These are phyloP conservation scores for Aspergillus puulaauensis DNA, from an alignment of 2,329 filamentous ascomycete species.

Conservation along the genomic window DNA sequence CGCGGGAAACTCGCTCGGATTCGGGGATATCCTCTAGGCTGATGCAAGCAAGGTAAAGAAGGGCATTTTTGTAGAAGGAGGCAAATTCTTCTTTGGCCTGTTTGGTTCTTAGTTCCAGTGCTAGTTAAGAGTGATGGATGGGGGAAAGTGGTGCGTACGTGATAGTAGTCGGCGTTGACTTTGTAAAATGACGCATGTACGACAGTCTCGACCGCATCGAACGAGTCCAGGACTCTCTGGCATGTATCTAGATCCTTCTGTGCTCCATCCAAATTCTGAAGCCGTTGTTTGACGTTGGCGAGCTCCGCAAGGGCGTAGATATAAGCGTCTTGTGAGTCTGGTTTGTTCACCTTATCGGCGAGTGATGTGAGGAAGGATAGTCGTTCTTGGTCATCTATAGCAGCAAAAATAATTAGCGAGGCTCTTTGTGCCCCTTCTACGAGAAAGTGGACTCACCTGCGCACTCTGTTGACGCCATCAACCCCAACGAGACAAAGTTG, in stretches of 20 bases:
- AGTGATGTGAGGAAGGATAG: constrained; percentile 81
- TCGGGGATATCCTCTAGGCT: constrained; percentile 73
- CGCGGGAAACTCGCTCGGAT: constrained; percentile 75
- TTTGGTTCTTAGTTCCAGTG: constrained; percentile 10
- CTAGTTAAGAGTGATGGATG: not conserved
- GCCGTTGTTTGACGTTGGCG: constrained; percentile 78
- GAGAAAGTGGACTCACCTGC: constrained; percentile 22
- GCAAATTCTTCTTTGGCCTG: constrained; percentile 85
- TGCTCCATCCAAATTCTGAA: constrained; percentile 77
- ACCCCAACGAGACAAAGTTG: constrained; percentile 87
- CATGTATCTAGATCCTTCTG: constrained; percentile 83
- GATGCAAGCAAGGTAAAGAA: constrained; percentile 96
- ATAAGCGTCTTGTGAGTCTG: constrained; percentile 89
- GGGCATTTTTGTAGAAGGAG: constrained; percentile 94
- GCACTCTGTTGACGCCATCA: constrained; percentile 84
- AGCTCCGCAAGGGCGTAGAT: constrained; percentile 92
- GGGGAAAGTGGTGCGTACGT: constrained; percentile 49
- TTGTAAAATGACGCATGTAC: constrained; percentile 97
- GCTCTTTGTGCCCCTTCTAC: not conserved
- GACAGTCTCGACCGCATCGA: constrained; percentile 92
- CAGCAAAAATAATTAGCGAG: constrained; percentile 11
- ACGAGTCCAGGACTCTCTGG: constrained; percentile 82
- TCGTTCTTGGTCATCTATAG: constrained; percentile 77
- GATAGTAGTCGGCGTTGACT: constrained; percentile 92
- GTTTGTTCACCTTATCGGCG: constrained; percentile 84